Evolutionary conservation across 192 early-diverging fungal genomes (phyloP).

Genomic region (Backusella luteola): DNA sequence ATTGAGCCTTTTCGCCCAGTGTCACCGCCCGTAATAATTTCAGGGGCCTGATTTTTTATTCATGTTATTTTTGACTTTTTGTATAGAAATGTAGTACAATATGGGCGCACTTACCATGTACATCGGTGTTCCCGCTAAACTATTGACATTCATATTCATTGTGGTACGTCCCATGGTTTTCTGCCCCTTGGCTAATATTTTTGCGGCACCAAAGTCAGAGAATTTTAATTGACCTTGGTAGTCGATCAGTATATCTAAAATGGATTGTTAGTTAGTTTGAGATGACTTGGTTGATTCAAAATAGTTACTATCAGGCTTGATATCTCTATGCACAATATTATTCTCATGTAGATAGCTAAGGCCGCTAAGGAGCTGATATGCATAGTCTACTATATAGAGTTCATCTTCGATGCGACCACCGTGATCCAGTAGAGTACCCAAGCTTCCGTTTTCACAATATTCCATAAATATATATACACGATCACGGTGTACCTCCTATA

Average conservation of each 20-base stretch:
- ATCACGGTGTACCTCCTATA: conserved; percentile 81
- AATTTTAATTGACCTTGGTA: conserved; percentile 77
- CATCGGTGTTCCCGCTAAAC: conserved; percentile 60
- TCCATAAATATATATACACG: conserved; percentile 93
- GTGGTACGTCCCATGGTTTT: conserved; percentile 53
- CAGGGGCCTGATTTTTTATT: conserved; percentile 49
- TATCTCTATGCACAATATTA: conserved; percentile 88
- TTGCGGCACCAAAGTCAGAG: conserved; percentile 90
- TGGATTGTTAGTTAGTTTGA: conserved; percentile 17
- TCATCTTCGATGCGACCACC: conserved; percentile 82
- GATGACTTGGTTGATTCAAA: neutral
- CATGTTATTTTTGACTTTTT: neutral
- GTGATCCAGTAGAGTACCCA: conserved; percentile 74
- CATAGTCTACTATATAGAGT: conserved; percentile 64
- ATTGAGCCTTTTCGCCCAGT: conserved; percentile 75
- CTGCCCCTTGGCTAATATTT: conserved; percentile 77
- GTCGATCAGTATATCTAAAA: conserved; percentile 74
- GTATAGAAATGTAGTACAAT: neutral
- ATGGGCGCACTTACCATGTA: conserved; percentile 49
- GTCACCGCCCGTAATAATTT: conserved; percentile 80
- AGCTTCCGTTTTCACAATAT: conserved; percentile 76
- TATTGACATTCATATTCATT: conserved; percentile 58
- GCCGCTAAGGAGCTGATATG: conserved; percentile 81
- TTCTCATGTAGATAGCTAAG: conserved; percentile 80
- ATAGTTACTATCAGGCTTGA: conserved; percentile 77